Evolutionary conservation across 805 yeast species (phyloP).

Genomic region (Barnettozyma siamensis): DNA sequence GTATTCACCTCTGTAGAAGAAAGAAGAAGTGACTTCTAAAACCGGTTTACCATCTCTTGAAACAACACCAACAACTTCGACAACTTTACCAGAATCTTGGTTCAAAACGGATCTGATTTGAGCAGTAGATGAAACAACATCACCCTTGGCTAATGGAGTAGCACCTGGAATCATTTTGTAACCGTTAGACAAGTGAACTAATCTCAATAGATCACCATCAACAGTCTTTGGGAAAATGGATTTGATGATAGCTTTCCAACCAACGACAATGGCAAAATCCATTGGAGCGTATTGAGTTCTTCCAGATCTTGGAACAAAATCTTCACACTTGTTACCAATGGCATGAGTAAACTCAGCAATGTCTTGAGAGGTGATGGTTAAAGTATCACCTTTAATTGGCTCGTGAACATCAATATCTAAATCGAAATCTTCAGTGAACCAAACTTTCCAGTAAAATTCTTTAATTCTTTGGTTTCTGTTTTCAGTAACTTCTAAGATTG

Average conservation of each 20-base stretch:
- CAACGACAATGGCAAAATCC: slow-evolving; percentile 98
- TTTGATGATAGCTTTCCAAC: slow-evolving; percentile 97
- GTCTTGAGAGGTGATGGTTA: slow-evolving; percentile 65
- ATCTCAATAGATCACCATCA: slow-evolving; percentile 91
- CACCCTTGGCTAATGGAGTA: slow-evolving; percentile 82
- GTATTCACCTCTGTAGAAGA: slow-evolving; percentile 94
- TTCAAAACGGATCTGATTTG: slow-evolving; percentile 83
- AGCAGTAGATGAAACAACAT: slow-evolving; percentile 76
- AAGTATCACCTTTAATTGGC: slow-evolving; percentile 63
- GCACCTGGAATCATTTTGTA: slow-evolving; percentile 93
- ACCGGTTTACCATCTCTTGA: slow-evolving; percentile 72
- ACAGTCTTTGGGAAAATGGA: slow-evolving; percentile 96
- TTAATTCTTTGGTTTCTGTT: slow-evolving; percentile 92
- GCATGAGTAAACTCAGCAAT: slow-evolving; percentile 94
- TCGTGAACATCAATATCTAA: slow-evolving; percentile 64
- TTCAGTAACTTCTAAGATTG: slow-evolving; percentile 83
- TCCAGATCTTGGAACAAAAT: slow-evolving; percentile 84
- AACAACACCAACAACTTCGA: slow-evolving; percentile 89
- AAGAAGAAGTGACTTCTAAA: slow-evolving; percentile 90
- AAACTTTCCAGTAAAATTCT: slow-evolving; percentile 93
- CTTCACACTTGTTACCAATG: slow-evolving; percentile 95
- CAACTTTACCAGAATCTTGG: slow-evolving; percentile 90
- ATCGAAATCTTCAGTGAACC: slow-evolving; percentile 73
- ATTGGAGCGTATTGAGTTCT: slow-evolving; percentile 88
- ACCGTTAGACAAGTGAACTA: slow-evolving; percentile 93